Conservation (phyloP, 2,329 filamentous ascomycete species). For the Chrysosphaeria jannelii region DNA sequence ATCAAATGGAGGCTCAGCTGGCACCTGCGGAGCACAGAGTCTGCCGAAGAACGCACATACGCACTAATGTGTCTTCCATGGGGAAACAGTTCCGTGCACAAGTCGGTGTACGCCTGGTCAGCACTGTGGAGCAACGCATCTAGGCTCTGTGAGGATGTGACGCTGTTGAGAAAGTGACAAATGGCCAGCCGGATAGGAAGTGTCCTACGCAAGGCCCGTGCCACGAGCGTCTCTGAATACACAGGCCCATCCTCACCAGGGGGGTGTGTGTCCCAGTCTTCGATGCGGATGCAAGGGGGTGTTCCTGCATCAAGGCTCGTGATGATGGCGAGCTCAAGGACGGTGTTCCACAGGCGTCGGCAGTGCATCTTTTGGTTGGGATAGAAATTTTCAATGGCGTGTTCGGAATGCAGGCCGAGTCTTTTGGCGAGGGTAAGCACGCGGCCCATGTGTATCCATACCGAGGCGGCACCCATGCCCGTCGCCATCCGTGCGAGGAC, state of each 20-base stretch:
- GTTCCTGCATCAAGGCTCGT: constrained; percentile 15
- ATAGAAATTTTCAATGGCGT: constrained; percentile 11
- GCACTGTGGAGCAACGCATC: constrained; percentile 14
- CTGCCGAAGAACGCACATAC: constrained; percentile 8
- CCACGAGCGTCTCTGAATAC: constrained; percentile 14
- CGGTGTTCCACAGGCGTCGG: constrained; percentile 22
- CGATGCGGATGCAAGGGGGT: constrained; percentile 12
- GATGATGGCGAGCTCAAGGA: constrained; percentile 16
- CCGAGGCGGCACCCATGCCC: constrained; percentile 13
- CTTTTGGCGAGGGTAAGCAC: constrained; percentile 15
- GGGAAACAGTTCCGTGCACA: constrained; percentile 8
- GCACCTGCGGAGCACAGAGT: constrained; percentile 14
- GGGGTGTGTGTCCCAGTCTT: constrained; percentile 17
- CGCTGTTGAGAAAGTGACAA: constrained; percentile 15
- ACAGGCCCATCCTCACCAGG: background rate
- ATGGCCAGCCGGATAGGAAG: constrained; percentile 14
- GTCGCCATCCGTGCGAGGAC: constrained; percentile 15
- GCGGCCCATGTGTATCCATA: constrained; percentile 15
- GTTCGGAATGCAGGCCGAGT: constrained; percentile 21
- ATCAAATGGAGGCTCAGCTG: constrained; percentile 21
- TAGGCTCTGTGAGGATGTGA: constrained; percentile 13
- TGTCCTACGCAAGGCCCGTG: constrained; percentile 15
- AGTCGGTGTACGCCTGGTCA: constrained; percentile 10
- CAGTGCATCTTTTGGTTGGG: constrained; percentile 7
- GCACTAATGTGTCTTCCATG: constrained; percentile 4